Conservation (phyloP, 331 rosid genomes). For the Spiraea crenata region DNA sequence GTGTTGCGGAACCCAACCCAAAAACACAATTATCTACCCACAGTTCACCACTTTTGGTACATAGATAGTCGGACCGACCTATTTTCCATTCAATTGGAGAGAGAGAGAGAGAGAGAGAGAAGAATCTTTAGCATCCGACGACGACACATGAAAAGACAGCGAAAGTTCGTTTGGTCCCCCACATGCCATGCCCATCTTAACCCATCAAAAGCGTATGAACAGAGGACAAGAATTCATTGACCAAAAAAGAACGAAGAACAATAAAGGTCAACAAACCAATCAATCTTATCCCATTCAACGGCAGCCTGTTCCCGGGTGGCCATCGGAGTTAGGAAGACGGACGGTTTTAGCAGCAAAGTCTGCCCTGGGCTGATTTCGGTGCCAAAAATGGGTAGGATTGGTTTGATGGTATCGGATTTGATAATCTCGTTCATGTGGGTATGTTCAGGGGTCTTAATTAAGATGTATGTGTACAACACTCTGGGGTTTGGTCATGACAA, state of each 20-base stretch:
- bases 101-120: too few species aligned
- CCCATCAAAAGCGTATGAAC: background rate
- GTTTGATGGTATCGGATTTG: conserved; percentile 56
- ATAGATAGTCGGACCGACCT: too few species aligned
- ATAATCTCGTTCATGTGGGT: conserved; percentile 74
- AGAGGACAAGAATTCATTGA: background rate
- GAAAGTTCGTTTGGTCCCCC: background rate
- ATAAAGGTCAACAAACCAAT: background rate
- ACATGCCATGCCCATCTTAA: too few species aligned
- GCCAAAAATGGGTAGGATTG: conserved; percentile 42
- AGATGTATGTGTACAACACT: conserved; percentile 33
- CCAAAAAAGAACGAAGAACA: background rate
- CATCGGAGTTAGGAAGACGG: too few species aligned
- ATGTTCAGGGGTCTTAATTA: conserved; percentile 59
- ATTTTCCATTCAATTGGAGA: too few species aligned
- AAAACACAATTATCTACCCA: too few species aligned
- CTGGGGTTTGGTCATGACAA: conserved; percentile 35
- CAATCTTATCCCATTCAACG: too few species aligned
- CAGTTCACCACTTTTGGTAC: too few species aligned
- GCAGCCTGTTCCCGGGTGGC: background rate
- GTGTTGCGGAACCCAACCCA: too few species aligned
- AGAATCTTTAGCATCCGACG: too few species aligned
- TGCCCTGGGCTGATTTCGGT: background rate
- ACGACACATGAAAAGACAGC: background rate
- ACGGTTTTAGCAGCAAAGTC: background rate